Base-by-base conservation (phyloP, 2,329 filamentous ascomycete species). In the Metarhizium robertsii region DNA sequence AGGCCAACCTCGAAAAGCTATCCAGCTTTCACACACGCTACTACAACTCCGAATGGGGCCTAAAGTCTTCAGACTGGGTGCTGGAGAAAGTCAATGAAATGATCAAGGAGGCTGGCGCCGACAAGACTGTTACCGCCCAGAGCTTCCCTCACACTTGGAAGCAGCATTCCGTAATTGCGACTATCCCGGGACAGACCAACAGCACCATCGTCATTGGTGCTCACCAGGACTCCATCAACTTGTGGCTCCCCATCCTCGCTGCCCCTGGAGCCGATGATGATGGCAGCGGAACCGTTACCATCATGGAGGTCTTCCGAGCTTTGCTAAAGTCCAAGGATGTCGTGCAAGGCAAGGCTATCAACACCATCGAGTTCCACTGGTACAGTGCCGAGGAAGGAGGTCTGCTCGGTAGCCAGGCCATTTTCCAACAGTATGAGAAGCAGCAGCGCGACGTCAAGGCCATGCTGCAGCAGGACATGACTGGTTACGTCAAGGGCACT, bases 401-500 rank as follows among this genome's bases (percentile, higher is more conserved):
- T 38, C 77, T 96, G 49, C 80, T 95, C 3, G 91, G 91, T 57
- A 92, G 87, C 64, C 91, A 96, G 70, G 92, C 88, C 54, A 88
- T 97, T 69, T 97, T 96, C 76, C 79, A 81, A 52, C 75, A 81
- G 7, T 97, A 97, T 67, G 85, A 88, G 71, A 83, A 85, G 68
- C 72, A 81, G 25, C 79, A 80, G 36, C 81, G 86, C 30, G 84
- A 92, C 61, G 80, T 97, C 70, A 95, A 92, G 74, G 92, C 92
- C 38, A 97, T 97, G 94, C 81, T 97, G 54, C 92, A 97, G 75
- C 92, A 97, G 73, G 92, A 97, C 71, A 97, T 97, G 92, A 95
- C 90, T 1, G 92, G 92, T 18, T 96, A 87, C 68, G 81, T 91
- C 5, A 84, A 92, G 68, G 86, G 85, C 65, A 95, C 91, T 0